These are phyloP conservation scores for Paramecium primaurelia DNA, from an alignment of 73 alveolate genomes.

Conservation along the genomic window DNA sequence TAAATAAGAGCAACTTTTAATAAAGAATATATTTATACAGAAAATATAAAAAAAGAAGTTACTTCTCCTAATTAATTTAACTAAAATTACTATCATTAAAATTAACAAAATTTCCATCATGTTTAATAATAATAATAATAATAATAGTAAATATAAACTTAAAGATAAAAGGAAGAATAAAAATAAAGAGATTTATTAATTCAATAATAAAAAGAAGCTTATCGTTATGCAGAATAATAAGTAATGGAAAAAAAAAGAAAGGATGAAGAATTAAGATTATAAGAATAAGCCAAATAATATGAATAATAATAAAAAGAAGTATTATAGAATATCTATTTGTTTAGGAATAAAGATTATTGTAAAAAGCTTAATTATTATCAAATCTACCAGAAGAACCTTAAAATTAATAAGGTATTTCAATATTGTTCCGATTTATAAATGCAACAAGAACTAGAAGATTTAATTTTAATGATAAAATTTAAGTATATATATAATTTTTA, in stretches of 20 bases:
- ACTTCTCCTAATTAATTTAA: background rate
- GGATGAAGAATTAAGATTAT: background rate
- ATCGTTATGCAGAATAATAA: background rate
- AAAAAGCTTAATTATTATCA: background rate
- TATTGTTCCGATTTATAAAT: background rate
- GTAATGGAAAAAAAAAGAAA: background rate
- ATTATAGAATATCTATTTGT: background rate
- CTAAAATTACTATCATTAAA: background rate
- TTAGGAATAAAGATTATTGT: background rate
- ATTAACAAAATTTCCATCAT: background rate
- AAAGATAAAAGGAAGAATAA: background rate
- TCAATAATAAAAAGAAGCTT: background rate
- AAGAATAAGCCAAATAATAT: background rate
- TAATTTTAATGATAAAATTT: background rate
- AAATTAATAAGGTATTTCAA: background rate
- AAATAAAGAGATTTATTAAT: background rate
- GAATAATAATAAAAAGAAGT: background rate
- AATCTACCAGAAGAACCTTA: slow-evolving; percentile 31
- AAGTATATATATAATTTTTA: background rate
- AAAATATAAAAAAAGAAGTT: background rate
- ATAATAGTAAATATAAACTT: background rate
- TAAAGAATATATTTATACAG: background rate
- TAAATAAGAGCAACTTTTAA: background rate
- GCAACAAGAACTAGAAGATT: background rate
- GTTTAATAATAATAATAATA: background rate